Conservation (phyloP, 805 yeast species). For the Ogataea haglerorum region DNA sequence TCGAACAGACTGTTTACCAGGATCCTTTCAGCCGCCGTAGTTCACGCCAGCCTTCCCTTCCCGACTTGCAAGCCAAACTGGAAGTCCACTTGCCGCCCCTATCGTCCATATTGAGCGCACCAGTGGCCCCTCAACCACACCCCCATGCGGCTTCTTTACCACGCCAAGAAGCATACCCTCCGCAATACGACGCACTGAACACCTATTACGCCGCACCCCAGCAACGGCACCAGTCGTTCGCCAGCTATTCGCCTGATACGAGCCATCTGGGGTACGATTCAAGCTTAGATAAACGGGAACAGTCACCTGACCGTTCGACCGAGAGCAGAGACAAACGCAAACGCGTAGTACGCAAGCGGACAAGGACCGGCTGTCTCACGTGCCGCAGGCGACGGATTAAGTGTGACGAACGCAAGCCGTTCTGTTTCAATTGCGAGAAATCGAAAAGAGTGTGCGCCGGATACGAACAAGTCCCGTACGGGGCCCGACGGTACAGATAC, state of each 20-base stretch:
- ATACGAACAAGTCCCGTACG: constrained; percentile 44
- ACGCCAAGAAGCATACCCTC: constrained; percentile 1
- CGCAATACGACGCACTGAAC: background rate
- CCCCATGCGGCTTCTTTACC: constrained; percentile 7
- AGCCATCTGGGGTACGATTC: constrained; percentile 8
- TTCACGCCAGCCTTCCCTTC: background rate
- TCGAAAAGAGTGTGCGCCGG: constrained; percentile 66
- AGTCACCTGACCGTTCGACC: background rate
- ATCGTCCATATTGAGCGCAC: constrained; percentile 14
- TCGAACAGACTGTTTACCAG: constrained; percentile 1
- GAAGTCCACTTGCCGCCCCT: constrained; percentile 22
- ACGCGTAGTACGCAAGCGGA: constrained; percentile 53
- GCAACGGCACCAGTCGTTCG: constrained; percentile 1
- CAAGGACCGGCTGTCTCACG: constrained; percentile 73
- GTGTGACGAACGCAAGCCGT: constrained; percentile 73
- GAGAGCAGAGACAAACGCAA: constrained; percentile 34
- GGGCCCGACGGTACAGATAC: constrained; percentile 27
- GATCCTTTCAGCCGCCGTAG: background rate
- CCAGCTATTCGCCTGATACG: background rate
- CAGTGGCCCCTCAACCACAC: background rate
- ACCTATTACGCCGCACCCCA: background rate
- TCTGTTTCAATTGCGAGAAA: constrained; percentile 65
- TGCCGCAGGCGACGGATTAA: constrained; percentile 69
- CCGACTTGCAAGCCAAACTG: background rate
- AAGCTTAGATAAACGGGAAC: constrained; percentile 9